These are phyloP conservation scores for Pontederia crassipes DNA, from an alignment of 176 grass and related monocot genomes.

Conservation along the genomic window DNA sequence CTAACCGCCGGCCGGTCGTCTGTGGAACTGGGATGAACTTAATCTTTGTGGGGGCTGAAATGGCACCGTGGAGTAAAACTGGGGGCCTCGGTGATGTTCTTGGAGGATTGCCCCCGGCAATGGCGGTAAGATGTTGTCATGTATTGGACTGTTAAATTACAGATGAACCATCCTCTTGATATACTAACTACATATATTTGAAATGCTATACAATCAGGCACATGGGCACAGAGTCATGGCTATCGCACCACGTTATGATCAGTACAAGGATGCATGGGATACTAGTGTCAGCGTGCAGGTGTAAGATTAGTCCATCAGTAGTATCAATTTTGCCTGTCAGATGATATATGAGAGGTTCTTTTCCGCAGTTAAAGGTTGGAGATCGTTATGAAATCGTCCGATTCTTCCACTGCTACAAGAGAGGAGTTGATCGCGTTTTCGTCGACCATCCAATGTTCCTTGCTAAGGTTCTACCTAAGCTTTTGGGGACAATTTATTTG, in stretches of 20 bases:
- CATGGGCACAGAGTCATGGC: slow-evolving; percentile 79
- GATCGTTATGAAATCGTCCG: slow-evolving; percentile 50
- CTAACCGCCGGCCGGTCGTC: slow-evolving; percentile 11
- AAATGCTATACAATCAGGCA: slow-evolving; percentile 24
- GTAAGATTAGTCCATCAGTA: neutral
- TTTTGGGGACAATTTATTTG: neutral
- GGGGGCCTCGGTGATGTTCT: slow-evolving; percentile 86
- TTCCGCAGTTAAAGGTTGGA: slow-evolving; percentile 52
- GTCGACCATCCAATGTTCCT: slow-evolving; percentile 82
- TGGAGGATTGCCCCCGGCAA: slow-evolving; percentile 62
- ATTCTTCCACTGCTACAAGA: slow-evolving; percentile 85
- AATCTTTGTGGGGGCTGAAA: slow-evolving; percentile 65
- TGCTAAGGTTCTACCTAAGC: slow-evolving; percentile 37
- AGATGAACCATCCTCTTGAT: too few species aligned
- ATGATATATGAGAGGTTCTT: neutral
- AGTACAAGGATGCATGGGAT: slow-evolving; percentile 94
- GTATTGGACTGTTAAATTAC: too few species aligned
- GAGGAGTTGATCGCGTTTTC: slow-evolving; percentile 87
- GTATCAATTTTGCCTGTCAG: neutral
- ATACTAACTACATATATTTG: too few species aligned
- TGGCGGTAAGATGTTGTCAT: slow-evolving; percentile 32
- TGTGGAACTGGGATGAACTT: slow-evolving; percentile 62
- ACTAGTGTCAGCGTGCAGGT: slow-evolving; percentile 62
- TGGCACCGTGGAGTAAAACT: slow-evolving; percentile 95
- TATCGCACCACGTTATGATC: slow-evolving; percentile 71